Evolutionary conservation across 208 protist species (phyloP).

Genomic region (Trypanosoma theileri): DNA sequence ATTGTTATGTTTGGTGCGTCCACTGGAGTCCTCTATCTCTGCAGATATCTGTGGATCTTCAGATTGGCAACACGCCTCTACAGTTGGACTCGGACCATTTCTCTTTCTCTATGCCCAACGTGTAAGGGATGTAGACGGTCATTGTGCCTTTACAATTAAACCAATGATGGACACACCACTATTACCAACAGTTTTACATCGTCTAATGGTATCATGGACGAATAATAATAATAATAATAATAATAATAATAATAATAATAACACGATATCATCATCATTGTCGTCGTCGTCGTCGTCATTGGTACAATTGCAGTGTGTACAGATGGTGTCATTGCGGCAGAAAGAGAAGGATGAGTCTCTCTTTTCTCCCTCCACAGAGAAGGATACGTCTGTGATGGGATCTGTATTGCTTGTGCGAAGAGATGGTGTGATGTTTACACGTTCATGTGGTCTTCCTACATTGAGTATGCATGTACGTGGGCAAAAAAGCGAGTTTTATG

Average conservation of each 20-base stretch:
- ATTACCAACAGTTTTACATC: neutral
- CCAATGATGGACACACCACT: conserved; percentile 1
- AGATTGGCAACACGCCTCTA: conserved; percentile 7
- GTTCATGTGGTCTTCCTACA: too few relatives aligned
- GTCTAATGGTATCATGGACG: too few relatives aligned
- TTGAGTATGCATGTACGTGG: too few relatives aligned
- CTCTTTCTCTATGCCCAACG: conserved; percentile 8
- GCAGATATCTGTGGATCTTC: neutral
- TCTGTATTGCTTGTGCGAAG: neutral
- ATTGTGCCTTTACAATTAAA: neutral
- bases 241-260: too few relatives aligned
- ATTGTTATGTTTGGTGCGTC: too few relatives aligned
- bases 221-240: too few relatives aligned
- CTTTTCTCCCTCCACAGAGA: neutral
- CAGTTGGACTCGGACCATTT: conserved; percentile 26
- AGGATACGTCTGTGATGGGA: neutral
- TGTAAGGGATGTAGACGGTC: neutral
- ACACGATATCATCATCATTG: too few relatives aligned
- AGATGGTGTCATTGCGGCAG: neutral
- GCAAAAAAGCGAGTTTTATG: too few relatives aligned
- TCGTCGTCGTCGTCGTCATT: too few relatives aligned
- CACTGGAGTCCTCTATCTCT: too few relatives aligned
- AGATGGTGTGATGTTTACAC: neutral
- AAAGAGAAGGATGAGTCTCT: too few relatives aligned
- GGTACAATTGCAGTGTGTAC: neutral